Base-by-base conservation (phyloP, 2,329 filamentous ascomycete genomes). In the Aspergillus japonicus region DNA sequence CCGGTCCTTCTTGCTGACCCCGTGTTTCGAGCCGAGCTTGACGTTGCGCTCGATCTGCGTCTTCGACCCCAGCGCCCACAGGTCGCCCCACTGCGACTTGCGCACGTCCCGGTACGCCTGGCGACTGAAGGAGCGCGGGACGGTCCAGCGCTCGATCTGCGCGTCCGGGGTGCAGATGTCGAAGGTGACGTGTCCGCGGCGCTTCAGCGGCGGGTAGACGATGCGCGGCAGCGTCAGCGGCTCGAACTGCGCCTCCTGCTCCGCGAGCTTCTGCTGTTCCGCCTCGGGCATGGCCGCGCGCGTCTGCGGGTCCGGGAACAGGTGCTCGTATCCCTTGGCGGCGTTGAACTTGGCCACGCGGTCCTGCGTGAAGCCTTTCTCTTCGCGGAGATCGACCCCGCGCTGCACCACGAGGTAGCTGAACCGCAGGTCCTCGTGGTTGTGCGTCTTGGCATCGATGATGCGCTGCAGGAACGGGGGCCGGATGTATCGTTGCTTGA, bases 21-120 rank as follows among this genome's bases (percentile, higher is more conserved):
- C 78, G 61, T 68, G 74, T 68, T 68, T 74, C 55, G 70, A 72
- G 3, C 90, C 90, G 3, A 89, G 76, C 7, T 87, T 84, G 48
- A 90, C 78, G 14, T 79, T 81, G 50, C 90, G 81, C 2, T 76
- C 71, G 4, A 89, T 84, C 12, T 92, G 83, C 0, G 92, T 96
- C 82, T 98, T 98, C 23, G 93, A 94, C 0, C 95, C 95, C 0
- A 98, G 81, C 0, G 94, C 92, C 95, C 95, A 99, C 10, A 98
- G 81, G 73, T 98, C 95, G 44, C 95, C 95, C 95, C 94, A 98
- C 56, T 80, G 80, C 0, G 89, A 85, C 78, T 99, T 99, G 62
- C 95, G 87, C 39, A 95, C 95, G 72, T 98, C 95, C 68, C 90
- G 91, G 78, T 94, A 98, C 0, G 92, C 92, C 68, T 89, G 87